phyloP scores from a whole-genome alignment of 1,139 yeast genomes.

The Pneumocystis canis region DNA sequence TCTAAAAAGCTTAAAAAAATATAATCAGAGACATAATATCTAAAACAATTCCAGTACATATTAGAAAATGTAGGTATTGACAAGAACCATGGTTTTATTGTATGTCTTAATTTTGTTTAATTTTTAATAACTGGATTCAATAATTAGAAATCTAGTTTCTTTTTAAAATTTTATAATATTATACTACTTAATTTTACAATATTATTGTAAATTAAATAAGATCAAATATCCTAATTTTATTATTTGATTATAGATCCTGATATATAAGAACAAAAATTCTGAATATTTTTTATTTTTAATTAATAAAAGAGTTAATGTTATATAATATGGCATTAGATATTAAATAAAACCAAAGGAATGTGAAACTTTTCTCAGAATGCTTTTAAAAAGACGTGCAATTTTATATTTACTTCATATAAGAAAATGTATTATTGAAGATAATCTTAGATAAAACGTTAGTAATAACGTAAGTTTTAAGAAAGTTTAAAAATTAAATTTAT shows the following conservation, averaged over 20 bases:
- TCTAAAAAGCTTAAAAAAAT: slow-evolving; percentile 23
- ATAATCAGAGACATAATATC: slow-evolving; percentile 21
- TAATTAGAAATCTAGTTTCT: slow-evolving; percentile 24
- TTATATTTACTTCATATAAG: slow-evolving; percentile 59
- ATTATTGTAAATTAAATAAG: background rate
- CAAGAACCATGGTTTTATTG: slow-evolving; percentile 41
- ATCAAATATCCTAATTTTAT: too few species aligned
- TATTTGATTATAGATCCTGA: slow-evolving; percentile 64
- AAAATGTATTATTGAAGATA: slow-evolving; percentile 53
- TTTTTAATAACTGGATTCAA: slow-evolving; percentile 32
- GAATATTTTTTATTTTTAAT: slow-evolving; percentile 44
- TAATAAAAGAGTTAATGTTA: slow-evolving; percentile 64
- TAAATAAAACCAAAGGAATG: slow-evolving; percentile 82
- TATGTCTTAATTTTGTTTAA: slow-evolving; percentile 25
- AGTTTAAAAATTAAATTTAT: slow-evolving; percentile 61
- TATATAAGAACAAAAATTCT: slow-evolving; percentile 44
- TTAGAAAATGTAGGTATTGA: slow-evolving; percentile 66
- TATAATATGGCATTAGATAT: slow-evolving; percentile 69
- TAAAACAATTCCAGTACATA: slow-evolving; percentile 56
- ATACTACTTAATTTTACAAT: slow-evolving; percentile 29
- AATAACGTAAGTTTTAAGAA: slow-evolving; percentile 56
- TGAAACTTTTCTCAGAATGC: slow-evolving; percentile 72
- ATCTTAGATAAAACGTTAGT: slow-evolving; percentile 33
- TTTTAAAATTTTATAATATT: slow-evolving; percentile 57
- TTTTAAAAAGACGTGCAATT: slow-evolving; percentile 44